A percentile compares a stretch with the other conserved stretches of the same genome.
These are phyloP conservation scores for Zhuliangozyma blackwelliae DNA, from an alignment of 1,139 yeast genomes.

Conservation along the genomic window DNA sequence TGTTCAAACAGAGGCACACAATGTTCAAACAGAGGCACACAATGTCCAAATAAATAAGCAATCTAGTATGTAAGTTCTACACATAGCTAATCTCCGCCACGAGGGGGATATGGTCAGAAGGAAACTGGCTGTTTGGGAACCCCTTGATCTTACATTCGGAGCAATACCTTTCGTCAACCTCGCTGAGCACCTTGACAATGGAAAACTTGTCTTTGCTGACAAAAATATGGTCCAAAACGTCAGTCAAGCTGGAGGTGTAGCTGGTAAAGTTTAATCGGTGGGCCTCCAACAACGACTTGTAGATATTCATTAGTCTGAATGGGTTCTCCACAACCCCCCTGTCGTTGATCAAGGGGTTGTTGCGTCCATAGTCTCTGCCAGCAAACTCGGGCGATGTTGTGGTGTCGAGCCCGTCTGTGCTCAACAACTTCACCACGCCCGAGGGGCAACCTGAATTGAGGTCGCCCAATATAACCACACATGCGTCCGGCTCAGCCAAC, in stretches of 20 bases:
- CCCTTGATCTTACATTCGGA: conserved; percentile 18
- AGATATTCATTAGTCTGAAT: conserved; percentile 17
- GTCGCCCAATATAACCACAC: conserved; percentile 44
- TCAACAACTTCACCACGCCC: conserved; percentile 42
- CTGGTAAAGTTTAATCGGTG: conserved; percentile 41
- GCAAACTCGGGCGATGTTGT: conserved; percentile 20
- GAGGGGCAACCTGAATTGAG: conserved; percentile 50
- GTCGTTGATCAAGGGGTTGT: conserved; percentile 17
- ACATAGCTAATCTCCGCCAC: conserved; percentile 12
- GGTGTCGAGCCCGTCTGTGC: conserved; percentile 29
- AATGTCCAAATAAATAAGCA: too few species aligned
- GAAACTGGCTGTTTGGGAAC: conserved; percentile 39
- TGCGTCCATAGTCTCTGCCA: conserved; percentile 29
- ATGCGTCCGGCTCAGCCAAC: conserved; percentile 12
- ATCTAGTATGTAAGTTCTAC: too few species aligned
- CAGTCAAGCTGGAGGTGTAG: conserved; percentile 45
- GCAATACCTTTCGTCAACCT: conserved; percentile 18
- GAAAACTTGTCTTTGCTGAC: conserved; percentile 29
- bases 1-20: too few species aligned
- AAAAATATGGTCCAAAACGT: conserved; percentile 60
- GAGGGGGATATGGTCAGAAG: conserved; percentile 42
- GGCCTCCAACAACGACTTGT: conserved; percentile 14
- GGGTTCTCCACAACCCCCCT: conserved; percentile 17
- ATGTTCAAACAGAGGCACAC: too few species aligned
- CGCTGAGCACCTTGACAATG: conserved; percentile 17